Base-by-base conservation (phyloP, 2,329 filamentous ascomycete genomes). In the Cladosporium sphaerospermum region DNA sequence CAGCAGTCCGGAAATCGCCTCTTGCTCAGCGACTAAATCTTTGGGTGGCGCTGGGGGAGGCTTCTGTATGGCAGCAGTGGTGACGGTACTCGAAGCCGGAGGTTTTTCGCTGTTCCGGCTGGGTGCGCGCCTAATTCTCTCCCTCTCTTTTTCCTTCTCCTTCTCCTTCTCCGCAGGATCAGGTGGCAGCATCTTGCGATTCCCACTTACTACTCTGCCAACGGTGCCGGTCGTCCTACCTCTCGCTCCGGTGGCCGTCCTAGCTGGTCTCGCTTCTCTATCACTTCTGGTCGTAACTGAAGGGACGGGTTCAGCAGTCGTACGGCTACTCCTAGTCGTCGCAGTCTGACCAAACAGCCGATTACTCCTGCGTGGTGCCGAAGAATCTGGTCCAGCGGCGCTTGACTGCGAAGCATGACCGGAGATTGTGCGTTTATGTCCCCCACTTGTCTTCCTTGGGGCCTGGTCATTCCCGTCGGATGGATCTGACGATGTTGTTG, bases 391-490 rank as follows among this genome's bases (percentile, higher is more conserved):
- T 3, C 53, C 54, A 10, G 61, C 57, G n/a, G 66, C 55, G 46
- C 61, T 57, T 32, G 65, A 56, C 40, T 70, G 69, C n/a, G 70
- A 64, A 5, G 76, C 73, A 61, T 95, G 89, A 3, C 92, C 92
- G 39, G 92, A 96, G n/a, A 95, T 81, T 1, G 90, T 96, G 61
- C 92, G 83, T 73, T 96, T 97, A 67, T 90, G 83, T 56, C 91
- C 61, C 18, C 58, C 64, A 45, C 48, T 51, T 32, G 48, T 39
- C 40, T 51, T 51, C 39, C 48, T 44, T 37, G 32, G 14, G 28
- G 40, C 48, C 33, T 40, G 39, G 43, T 51, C 48, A 7, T 14
- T 18, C 3, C 40, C 40, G 19, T 68, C 64, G 41, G 74, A 70
- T 8, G 60, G 63, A 13, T 62, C 64, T 47, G 75, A 72, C 11